Evolutionary conservation across 2,329 filamentous ascomycete species (phyloP), one percentile per base, ranked within the genome.

Genomic region (Aspergillus ochraceoroseus): DNA sequence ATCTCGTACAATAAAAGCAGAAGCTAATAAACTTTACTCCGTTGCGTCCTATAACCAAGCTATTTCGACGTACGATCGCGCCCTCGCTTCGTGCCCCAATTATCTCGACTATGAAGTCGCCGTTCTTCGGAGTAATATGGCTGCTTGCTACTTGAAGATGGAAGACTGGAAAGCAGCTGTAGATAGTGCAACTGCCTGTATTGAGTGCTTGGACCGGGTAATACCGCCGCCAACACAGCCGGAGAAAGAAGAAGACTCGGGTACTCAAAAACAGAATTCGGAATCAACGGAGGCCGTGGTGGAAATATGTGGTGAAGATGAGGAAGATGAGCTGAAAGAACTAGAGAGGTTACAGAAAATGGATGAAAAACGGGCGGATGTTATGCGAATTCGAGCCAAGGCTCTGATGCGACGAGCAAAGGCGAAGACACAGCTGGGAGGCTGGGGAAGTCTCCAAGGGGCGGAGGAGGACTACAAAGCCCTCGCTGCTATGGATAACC

Each of bases 81-180:
- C 92, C 14, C 72, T 94, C 2, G 74, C 79, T 8, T 76, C 81
- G 5, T 89, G 87, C 56, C 90, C 90, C 2, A 82, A 79, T 49
- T 94, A 94, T 61, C 77, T 94, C 17, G 81, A 90, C 61, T 95
- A 87, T 67, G 87, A 95, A 53, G 74, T 90, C 47, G 87, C 89
- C 17, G 86, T 96, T 7, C 73, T 96, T 4, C 80, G 83, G 44
- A 88, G 85, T 61, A 96, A 96, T 68, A 83, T 95, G 51, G 78
- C 90, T 1, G 90, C 89, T 7, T 95, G 88, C 59, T 80, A 95
- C 55, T 64, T 96, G 39, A 94, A 94, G 61, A 71, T 94, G 2
- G 74, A 81, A 46, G 82, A 90, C 46, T 95, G 88, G 86, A 87
- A 89, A 52, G 80, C 86, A 19, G 86, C 87, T 7, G 75, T 88